Conservation (phyloP, 345 rosid species). For the Syzygium jambos region DNA sequence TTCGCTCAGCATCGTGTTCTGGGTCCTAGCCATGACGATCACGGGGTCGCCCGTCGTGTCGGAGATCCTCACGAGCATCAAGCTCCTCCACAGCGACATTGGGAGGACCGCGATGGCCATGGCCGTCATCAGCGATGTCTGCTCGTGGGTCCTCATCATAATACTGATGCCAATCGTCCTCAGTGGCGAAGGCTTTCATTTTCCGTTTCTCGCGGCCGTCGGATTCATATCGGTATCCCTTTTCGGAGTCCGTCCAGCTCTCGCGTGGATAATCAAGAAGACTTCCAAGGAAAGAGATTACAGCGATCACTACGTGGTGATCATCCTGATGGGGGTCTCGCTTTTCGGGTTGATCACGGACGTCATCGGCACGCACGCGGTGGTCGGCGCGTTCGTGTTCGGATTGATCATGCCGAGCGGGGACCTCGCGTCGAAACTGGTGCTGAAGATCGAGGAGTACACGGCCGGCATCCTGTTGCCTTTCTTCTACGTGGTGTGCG, state of each 20-base stretch:
- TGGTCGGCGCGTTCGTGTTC: conserved; percentile 43
- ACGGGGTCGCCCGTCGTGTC: conserved; percentile 20
- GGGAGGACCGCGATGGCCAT: conserved; percentile 11
- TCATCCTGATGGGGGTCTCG: conserved; percentile 13
- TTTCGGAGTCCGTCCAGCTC: conserved; percentile 7
- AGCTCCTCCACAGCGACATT: conserved; percentile 17
- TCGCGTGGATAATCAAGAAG: conserved; percentile 1
- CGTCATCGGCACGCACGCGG: conserved; percentile 18
- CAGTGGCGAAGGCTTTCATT: not conserved
- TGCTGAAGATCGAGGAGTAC: conserved; percentile 30
- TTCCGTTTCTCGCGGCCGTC: not conserved
- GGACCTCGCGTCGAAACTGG: conserved; percentile 13
- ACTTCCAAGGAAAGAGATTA: not conserved
- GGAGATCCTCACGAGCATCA: conserved; percentile 6
- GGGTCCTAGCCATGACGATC: conserved; percentile 3
- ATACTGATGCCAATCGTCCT: not conserved
- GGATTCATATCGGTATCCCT: conserved; percentile 5
- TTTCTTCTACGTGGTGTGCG: conserved; percentile 17
- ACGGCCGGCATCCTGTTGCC: conserved; percentile 32
- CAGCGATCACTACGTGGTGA: not conserved
- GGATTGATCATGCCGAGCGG: conserved; percentile 36
- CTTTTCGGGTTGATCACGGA: conserved; percentile 24
- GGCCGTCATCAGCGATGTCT: conserved; percentile 7
- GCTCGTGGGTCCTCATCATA: conserved; percentile 11
- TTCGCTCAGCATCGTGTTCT: not conserved